Base-by-base conservation (phyloP, 202 grass and related monocot genomes). In the Hordeum pubiflorum region DNA sequence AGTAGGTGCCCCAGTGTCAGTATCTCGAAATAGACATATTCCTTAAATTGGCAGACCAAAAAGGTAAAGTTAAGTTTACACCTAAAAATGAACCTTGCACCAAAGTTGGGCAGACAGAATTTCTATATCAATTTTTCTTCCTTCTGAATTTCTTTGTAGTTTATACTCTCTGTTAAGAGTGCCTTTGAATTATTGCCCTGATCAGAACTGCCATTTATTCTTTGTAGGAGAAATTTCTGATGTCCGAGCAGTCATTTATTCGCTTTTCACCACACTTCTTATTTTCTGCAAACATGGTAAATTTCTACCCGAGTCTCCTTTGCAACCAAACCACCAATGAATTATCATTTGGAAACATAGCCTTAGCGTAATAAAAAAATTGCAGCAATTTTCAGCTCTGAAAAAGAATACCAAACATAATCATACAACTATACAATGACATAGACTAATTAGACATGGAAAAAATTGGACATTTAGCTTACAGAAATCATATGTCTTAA, bases 231-330 rank as follows among this genome's bases (percentile, higher is more conserved):
- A 50, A 85, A 37, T 59, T 69, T 84, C 63, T 84, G 46, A 89
- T 23, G 55, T 86, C 77, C 27, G 52, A 81, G 43, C 82, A 63
- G 82, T 97, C 84, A 64, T 97, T 91, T 89, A 65, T 89, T 83
- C 69, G 86, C 72, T 85, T 84, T 79, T 89, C 90, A 15, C 69
- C 72, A 17, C 61, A 79, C 15, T 61, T 80, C 6, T 81, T 85
- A 58, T 80, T 88, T 75, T 81, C 27, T 81, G 57, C 79, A 84
- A 89, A 89, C 63, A 93, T 91, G 95, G 92, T 97, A 97, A 48
- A 50, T 57, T 89, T 84, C 39, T 83, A 75, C 31, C 43, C 17
- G 26, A 59, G 21, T 89, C 58, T 40, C 40, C 61, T 84, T 83
- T 79, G 5, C 54, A 41, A 40, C 60, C 60, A 33, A 41, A 58